phyloP scores from a whole-genome alignment of 176 grass and related monocot species.

The Ensete glaucum region DNA sequence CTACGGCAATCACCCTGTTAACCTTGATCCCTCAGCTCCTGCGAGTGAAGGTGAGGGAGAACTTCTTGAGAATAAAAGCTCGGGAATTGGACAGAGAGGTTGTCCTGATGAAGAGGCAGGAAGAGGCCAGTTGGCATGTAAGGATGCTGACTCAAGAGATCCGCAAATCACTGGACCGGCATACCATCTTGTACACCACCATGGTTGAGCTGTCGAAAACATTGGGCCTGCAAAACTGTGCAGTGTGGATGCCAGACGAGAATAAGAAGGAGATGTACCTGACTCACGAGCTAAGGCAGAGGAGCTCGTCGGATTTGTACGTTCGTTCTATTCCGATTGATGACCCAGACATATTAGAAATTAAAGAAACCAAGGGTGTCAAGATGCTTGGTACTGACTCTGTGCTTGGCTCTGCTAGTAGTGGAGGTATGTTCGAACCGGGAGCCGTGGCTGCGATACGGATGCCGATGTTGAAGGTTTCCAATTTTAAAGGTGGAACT shows the following conservation, averaged over 20 bases:
- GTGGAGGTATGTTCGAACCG: slow-evolving; percentile 22
- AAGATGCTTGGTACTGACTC: slow-evolving; percentile 38
- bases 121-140: slow-evolving; percentile 66
- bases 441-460: slow-evolving; percentile 53
- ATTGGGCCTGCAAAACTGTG: slow-evolving; percentile 56
- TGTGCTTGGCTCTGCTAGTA: slow-evolving; percentile 39
- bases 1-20: slow-evolving; percentile 54
- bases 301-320: slow-evolving; percentile 25
- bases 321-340: slow-evolving; percentile 26
- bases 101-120: slow-evolving; percentile 54
- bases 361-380: slow-evolving; percentile 41
- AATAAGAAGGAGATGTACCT: slow-evolving; percentile 43
- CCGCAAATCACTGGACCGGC: slow-evolving; percentile 56
- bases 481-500: slow-evolving; percentile 84
- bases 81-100: slow-evolving; percentile 56
- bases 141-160: slow-evolving; percentile 82
- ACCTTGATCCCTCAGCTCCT: slow-evolving; percentile 74
- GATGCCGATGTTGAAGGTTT: slow-evolving; percentile 66
- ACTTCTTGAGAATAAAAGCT: slow-evolving; percentile 56
- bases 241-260: slow-evolving; percentile 70
- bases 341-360: slow-evolving; percentile 42
- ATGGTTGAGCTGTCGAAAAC: slow-evolving; percentile 70
- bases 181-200: slow-evolving; percentile 68
- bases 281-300: slow-evolving; percentile 54
- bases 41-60: slow-evolving; percentile 75